These are phyloP conservation scores for Litsea cubeba DNA, from an alignment of 164 flowering plant species.

Conservation along the genomic window DNA sequence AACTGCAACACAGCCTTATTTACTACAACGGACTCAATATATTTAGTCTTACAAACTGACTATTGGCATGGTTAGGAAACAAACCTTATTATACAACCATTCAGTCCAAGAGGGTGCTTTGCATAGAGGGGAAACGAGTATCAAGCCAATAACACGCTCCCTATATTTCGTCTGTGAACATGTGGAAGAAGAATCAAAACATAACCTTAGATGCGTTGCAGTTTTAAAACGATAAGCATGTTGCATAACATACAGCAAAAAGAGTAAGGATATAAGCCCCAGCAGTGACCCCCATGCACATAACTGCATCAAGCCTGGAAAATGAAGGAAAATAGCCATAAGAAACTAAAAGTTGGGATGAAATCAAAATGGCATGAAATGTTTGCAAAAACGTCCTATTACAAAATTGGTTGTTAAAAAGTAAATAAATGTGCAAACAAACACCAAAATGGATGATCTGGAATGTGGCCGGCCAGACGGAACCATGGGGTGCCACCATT, in stretches of 20 bases:
- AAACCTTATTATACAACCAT: constrained; percentile 69
- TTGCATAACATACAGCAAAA: constrained; percentile 40
- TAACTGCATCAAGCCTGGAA: constrained; percentile 55
- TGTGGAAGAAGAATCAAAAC: neutral
- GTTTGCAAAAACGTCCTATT: neutral
- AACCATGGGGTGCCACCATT: neutral
- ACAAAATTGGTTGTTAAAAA: neutral
- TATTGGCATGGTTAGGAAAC: neutral
- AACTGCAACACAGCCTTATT: constrained; percentile 40
- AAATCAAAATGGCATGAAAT: neutral
- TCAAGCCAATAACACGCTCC: constrained; percentile 63
- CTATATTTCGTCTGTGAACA: constrained; percentile 51
- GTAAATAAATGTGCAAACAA: neutral
- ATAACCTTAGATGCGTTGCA: neutral
- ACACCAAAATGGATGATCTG: no score
- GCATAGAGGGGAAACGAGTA: constrained; percentile 72
- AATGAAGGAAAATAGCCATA: constrained; percentile 8
- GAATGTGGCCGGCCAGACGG: no score
- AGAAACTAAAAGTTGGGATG: neutral
- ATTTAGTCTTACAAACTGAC: neutral
- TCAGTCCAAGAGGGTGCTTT: constrained; percentile 71
- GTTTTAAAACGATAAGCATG: neutral
- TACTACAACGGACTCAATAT: neutral
- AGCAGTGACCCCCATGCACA: constrained; percentile 72
- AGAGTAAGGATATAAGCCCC: constrained; percentile 69